phyloP scores from a whole-genome alignment of 1,139 yeast species.

The Candida labiduridarum region DNA sequence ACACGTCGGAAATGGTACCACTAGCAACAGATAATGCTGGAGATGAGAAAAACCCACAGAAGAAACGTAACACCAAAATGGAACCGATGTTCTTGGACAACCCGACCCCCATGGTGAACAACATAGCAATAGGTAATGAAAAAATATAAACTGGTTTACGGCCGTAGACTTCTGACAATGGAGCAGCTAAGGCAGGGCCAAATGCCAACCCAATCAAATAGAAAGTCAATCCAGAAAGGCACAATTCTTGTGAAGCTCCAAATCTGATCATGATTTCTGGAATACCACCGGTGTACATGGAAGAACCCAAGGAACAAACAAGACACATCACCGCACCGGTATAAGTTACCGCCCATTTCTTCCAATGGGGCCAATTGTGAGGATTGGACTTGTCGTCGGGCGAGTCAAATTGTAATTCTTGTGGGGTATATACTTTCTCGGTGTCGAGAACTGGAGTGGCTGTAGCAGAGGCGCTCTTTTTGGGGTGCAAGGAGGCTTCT shows the following conservation, averaged over 20 bases:
- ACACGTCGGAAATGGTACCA: conserved; percentile 79
- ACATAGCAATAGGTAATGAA: conserved; percentile 68
- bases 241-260: conserved; percentile 58
- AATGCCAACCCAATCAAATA: conserved; percentile 71
- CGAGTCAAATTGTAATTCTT: conserved; percentile 61
- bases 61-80: conserved; percentile 70
- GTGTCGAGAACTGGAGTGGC: neutral
- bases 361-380: conserved; percentile 62
- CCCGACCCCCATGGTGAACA: conserved; percentile 78
- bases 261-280: conserved; percentile 51
- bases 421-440: conserved; percentile 29
- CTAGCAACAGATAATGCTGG: conserved; percentile 89
- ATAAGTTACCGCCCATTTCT: conserved; percentile 66
- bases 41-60: conserved; percentile 78
- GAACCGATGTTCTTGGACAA: conserved; percentile 57
- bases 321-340: conserved; percentile 64
- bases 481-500: conserved; percentile 2
- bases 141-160: conserved; percentile 62
- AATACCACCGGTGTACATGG: conserved; percentile 65
- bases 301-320: conserved; percentile 71
- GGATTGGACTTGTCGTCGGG: conserved; percentile 65
- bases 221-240: conserved; percentile 67
- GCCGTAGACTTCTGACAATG: conserved; percentile 74
- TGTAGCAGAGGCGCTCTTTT: neutral
- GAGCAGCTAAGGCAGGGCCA: conserved; percentile 79